phyloP scores from a whole-genome alignment of 441 rosid species.

The California macrophylla region DNA sequence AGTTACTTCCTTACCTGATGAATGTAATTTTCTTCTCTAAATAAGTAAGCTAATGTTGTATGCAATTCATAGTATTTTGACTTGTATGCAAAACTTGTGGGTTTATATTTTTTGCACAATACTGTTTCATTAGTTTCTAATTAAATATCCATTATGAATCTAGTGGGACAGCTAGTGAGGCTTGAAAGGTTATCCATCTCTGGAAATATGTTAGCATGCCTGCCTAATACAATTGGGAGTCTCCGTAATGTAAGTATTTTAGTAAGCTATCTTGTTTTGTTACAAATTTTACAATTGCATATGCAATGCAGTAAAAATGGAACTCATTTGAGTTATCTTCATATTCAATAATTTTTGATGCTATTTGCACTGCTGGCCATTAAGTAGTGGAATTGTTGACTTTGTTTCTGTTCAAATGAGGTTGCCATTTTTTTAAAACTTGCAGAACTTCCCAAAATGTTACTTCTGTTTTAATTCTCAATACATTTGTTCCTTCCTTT shows the following conservation, averaged over 20 bases:
- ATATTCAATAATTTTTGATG: neutral
- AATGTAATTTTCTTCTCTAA: slow-evolving; percentile 54
- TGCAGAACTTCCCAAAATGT: neutral
- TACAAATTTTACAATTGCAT: neutral
- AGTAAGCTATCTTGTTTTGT: slow-evolving; percentile 1
- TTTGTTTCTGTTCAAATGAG: neutral
- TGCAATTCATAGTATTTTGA: neutral
- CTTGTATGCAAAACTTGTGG: slow-evolving; percentile 14
- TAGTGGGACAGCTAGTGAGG: slow-evolving; percentile 93
- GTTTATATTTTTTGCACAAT: slow-evolving; percentile 4
- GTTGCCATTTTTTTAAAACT: neutral
- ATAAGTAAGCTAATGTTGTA: slow-evolving; percentile 24
- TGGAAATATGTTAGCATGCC: slow-evolving; percentile 50
- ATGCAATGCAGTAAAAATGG: neutral
- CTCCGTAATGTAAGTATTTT: slow-evolving; percentile 68
- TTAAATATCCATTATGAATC: slow-evolving; percentile 8
- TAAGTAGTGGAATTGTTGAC: neutral
- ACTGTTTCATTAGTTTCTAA: slow-evolving; percentile 16
- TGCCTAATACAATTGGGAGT: slow-evolving; percentile 94
- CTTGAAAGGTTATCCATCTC: slow-evolving; percentile 76
- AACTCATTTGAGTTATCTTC: neutral
- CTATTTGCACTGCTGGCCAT: slow-evolving; percentile 1
- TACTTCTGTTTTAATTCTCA: neutral
- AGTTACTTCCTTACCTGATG: slow-evolving; percentile 75
- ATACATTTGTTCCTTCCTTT: neutral